Evolutionary conservation across 2,329 filamentous ascomycete species (phyloP).

Genomic region (Balansia obtecta): DNA sequence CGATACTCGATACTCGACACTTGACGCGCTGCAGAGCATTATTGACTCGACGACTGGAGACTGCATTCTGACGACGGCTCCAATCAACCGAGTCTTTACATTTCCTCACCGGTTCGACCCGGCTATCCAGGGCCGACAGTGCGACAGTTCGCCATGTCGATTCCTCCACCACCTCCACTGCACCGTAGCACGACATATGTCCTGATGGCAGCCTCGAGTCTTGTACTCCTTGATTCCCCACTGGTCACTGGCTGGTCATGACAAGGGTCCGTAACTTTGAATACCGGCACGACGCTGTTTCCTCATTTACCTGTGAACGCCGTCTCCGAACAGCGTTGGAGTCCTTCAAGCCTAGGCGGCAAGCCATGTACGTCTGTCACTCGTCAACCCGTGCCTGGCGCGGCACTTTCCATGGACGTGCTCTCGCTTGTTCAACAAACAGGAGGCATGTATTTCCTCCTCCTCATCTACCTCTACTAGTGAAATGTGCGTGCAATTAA

Average conservation of each 20-base stretch:
- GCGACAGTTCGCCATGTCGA: neutral
- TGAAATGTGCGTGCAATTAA: neutral
- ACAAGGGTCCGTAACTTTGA: neutral
- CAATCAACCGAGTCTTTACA: neutral
- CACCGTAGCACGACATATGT: neutral
- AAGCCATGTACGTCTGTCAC: too few species aligned
- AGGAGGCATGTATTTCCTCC: neutral
- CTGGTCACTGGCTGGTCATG: neutral
- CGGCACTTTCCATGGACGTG: too few species aligned
- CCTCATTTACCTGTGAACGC: neutral
- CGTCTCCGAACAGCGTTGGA: too few species aligned
- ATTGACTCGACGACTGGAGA: neutral
- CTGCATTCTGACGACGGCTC: neutral
- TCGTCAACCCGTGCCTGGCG: too few species aligned
- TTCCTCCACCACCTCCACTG: neutral
- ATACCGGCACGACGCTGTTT: neutral
- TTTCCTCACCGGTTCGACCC: constrained; percentile 1
- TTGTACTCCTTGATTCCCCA: neutral
- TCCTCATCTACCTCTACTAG: neutral
- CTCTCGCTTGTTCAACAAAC: neutral
- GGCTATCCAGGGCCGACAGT: neutral
- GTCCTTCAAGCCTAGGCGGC: too few species aligned
- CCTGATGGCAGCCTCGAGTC: neutral
- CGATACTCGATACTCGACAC: neutral
- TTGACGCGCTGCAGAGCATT: neutral